These are phyloP conservation scores for Symbiodinium natans DNA, from an alignment of 73 alveolate genomes.

Conservation along the genomic window DNA sequence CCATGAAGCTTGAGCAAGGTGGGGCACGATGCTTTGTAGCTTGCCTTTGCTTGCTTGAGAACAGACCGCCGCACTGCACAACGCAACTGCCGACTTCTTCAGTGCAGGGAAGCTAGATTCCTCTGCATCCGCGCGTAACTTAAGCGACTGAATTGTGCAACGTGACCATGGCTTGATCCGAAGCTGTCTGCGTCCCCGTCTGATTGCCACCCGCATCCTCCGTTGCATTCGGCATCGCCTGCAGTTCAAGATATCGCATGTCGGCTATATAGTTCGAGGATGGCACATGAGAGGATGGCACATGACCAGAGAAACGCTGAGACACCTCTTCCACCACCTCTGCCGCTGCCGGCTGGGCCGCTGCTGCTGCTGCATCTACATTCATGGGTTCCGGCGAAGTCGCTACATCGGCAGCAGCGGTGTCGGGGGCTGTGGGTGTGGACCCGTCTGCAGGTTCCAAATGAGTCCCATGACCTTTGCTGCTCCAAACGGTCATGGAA, in stretches of 20 bases:
- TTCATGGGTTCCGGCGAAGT: not conserved
- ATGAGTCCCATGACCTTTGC: not conserved
- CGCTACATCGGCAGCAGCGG: not conserved
- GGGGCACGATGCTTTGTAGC: slow-evolving; percentile 64
- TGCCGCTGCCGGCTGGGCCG: not conserved
- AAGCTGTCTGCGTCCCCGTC: too few relatives aligned
- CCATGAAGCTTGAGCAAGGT: slow-evolving; percentile 46
- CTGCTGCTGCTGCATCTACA: not conserved
- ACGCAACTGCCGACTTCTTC: too few relatives aligned
- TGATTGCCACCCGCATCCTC: not conserved
- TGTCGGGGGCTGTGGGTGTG: not conserved
- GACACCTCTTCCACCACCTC: not conserved
- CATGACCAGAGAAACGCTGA: too few relatives aligned
- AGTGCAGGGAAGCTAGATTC: too few relatives aligned
- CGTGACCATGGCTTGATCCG: not conserved
- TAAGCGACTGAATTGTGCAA: not conserved
- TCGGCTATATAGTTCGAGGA: not conserved
- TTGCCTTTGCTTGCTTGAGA: not conserved
- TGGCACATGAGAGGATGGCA: too few relatives aligned
- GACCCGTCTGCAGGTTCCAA: not conserved
- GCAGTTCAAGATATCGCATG: not conserved
- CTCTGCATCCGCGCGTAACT: too few relatives aligned
- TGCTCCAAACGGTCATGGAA: not conserved
- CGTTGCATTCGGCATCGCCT: not conserved
- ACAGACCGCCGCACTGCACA: too few relatives aligned